phyloP scores from a whole-genome alignment of 495 filamentous ascomycete genomes.

The Collariella sp. region DNA sequence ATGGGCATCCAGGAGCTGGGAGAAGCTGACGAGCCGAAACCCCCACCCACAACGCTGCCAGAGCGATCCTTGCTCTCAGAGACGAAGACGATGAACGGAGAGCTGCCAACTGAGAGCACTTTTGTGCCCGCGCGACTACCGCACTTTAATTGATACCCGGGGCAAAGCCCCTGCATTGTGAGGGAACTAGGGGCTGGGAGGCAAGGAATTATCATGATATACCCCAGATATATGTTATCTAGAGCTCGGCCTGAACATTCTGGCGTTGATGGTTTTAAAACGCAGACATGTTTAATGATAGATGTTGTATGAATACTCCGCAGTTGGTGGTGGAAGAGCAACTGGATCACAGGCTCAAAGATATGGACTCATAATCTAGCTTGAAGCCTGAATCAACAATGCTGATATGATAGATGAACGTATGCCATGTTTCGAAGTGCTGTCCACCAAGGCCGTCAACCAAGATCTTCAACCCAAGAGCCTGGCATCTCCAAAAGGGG shows the following conservation, averaged over 20 bases:
- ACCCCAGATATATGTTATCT: not conserved
- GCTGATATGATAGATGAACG: too few relatives aligned
- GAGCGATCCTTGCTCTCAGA: not conserved
- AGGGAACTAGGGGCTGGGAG: not conserved
- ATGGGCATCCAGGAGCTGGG: not conserved
- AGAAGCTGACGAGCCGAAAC: conserved; percentile 14
- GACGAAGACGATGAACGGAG: not conserved
- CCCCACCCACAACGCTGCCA: not conserved
- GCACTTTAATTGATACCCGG: conserved; percentile 20
- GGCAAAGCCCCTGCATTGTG: too few relatives aligned
- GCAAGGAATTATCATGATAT: not conserved
- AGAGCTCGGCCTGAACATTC: not conserved
- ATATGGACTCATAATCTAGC: too few relatives aligned
- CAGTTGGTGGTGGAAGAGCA: too few relatives aligned
- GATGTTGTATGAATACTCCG: not conserved
- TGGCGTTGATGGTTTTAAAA: not conserved
- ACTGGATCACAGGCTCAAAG: too few relatives aligned
- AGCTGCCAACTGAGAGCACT: not conserved
- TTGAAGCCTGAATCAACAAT: too few relatives aligned
- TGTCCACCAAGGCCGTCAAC: too few relatives aligned
- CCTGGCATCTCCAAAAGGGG: not conserved
- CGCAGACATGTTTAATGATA: not conserved
- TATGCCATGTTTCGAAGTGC: too few relatives aligned
- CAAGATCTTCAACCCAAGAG: too few relatives aligned
- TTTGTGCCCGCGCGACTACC: conserved; percentile 32